phyloP scores from a whole-genome alignment of 2,329 filamentous ascomycete genomes.

The Sclerotinia trifoliorum region DNA sequence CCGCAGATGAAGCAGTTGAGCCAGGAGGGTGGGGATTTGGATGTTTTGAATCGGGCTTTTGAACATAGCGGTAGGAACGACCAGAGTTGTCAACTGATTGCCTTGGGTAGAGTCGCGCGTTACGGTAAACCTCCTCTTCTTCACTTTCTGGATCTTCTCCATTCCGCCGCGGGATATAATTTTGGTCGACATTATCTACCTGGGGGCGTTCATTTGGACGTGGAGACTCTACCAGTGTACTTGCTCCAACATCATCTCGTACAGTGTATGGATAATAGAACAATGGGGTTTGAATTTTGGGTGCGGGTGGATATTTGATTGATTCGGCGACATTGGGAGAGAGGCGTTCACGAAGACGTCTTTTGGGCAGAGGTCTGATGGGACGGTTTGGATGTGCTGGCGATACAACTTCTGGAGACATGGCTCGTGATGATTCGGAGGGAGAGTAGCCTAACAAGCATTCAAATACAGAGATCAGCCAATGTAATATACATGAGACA shows the following conservation, averaged over 20 bases:
- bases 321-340: conserved; percentile 80
- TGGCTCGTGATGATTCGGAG: conserved; percentile 43
- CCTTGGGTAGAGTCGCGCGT: conserved; percentile 44
- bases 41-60: conserved; percentile 49
- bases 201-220: conserved; percentile 38
- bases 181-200: conserved; percentile 38
- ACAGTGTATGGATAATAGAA: conserved; percentile 65
- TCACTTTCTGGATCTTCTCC: conserved; percentile 59
- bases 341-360: conserved; percentile 81
- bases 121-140: conserved; percentile 50
- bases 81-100: conserved; percentile 48
- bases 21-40: conserved; percentile 56
- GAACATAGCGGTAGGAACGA: conserved; percentile 45
- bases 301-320: conserved; percentile 77
- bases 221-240: conserved; percentile 36
- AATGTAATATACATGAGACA: conserved; percentile 22
- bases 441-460: conserved; percentile 36
- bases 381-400: conserved; percentile 79
- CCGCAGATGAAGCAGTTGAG: conserved; percentile 69
- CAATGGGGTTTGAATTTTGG: conserved; percentile 67
- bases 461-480: conserved; percentile 24
- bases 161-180: conserved; percentile 49
- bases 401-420: conserved; percentile 74
- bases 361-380: conserved; percentile 88
- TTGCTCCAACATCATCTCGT: conserved; percentile 40